Evolutionary conservation across 805 yeast genomes (phyloP).

Genomic region (Clavispora vitiphila): DNA sequence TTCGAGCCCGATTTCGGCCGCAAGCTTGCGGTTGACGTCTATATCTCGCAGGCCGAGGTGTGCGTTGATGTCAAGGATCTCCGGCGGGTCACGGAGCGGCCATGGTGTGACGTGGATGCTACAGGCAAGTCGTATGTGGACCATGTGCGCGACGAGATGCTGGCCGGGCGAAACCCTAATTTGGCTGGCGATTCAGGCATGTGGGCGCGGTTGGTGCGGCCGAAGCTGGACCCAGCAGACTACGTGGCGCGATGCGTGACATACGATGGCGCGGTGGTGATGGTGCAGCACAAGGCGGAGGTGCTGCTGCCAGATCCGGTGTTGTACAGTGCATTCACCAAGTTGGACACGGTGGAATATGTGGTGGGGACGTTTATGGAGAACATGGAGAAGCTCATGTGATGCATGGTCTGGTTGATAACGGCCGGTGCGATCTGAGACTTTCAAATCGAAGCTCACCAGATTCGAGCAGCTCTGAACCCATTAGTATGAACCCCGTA

Average conservation of each 20-base stretch:
- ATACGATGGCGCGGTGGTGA: slow-evolving; percentile 54
- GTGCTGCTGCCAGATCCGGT: slow-evolving; percentile 67
- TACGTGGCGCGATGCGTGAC: slow-evolving; percentile 60
- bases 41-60: slow-evolving; percentile 57
- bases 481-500: too few species aligned
- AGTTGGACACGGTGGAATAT: slow-evolving; percentile 58
- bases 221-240: slow-evolving; percentile 37
- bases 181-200: slow-evolving; percentile 11
- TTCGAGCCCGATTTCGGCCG: slow-evolving; percentile 47
- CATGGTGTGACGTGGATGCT: slow-evolving; percentile 57
- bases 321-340: slow-evolving; percentile 55
- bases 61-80: slow-evolving; percentile 55
- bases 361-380: slow-evolving; percentile 32
- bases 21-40: slow-evolving; percentile 50
- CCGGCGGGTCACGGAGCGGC: slow-evolving; percentile 45
- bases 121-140: slow-evolving; percentile 54
- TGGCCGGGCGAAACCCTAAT: slow-evolving; percentile 15
- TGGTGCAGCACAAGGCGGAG: slow-evolving; percentile 53
- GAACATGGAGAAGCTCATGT: slow-evolving; percentile 11
- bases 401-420: too few species aligned
- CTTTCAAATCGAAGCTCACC: too few species aligned
- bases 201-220: slow-evolving; percentile 23
- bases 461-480: too few species aligned
- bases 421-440: too few species aligned
- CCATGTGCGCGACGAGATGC: slow-evolving; percentile 50